Evolutionary conservation across 345 rosid species (phyloP).

Genomic region (Populus nigra): DNA sequence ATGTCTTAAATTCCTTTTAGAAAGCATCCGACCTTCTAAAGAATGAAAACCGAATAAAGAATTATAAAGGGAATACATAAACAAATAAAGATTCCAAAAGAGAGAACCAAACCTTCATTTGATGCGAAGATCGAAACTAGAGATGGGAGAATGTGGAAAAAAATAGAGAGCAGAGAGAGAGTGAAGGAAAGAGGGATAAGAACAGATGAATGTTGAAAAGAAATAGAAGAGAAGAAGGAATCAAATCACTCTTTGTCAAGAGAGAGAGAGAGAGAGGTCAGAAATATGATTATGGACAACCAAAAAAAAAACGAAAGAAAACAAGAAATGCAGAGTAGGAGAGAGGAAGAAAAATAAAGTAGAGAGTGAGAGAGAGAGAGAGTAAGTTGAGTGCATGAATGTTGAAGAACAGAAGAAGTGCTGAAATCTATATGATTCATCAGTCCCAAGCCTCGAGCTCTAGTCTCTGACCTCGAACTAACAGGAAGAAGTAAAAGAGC

Average conservation of each 20-base stretch:
- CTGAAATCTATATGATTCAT: not conserved
- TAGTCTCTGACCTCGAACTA: not conserved
- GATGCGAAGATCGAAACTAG: constrained; percentile 25
- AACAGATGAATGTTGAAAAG: not conserved
- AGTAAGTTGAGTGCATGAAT: constrained; percentile 7
- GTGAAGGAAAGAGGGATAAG: constrained; percentile 7
- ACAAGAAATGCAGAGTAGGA: constrained; percentile 61
- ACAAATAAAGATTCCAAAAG: constrained; percentile 19
- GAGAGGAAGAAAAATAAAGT: constrained; percentile 14
- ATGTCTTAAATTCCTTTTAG: not conserved
- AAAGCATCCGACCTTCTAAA: not conserved
- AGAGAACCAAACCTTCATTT: constrained; percentile 61
- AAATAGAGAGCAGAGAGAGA: constrained; percentile 12
- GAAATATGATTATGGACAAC: not conserved
- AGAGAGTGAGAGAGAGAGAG: not conserved
- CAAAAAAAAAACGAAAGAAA: constrained; percentile 31
- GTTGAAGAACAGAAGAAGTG: constrained; percentile 25
- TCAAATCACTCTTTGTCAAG: constrained; percentile 30
- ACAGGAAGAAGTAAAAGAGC: constrained; percentile 2
- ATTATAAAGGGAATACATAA: not conserved
- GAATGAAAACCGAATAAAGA: constrained; percentile 26
- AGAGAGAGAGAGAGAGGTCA: not conserved
- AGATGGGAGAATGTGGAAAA: constrained; percentile 17
- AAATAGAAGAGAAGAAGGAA: constrained; percentile 21
- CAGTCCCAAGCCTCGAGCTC: not conserved